phyloP scores from a whole-genome alignment of 768 basidiomycete genomes.

The Mrakia gelida region DNA sequence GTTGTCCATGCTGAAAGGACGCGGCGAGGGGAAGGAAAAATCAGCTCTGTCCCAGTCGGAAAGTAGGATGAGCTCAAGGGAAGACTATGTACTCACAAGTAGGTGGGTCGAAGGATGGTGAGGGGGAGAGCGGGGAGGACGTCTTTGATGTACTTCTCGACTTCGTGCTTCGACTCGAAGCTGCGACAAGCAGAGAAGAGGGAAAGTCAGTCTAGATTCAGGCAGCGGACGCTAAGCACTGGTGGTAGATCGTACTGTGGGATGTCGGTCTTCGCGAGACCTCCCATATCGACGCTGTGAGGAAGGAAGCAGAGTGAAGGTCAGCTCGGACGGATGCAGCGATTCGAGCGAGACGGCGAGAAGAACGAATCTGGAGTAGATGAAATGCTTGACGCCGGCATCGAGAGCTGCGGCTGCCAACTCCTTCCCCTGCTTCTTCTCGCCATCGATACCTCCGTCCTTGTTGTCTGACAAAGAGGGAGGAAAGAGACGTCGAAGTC shows the following conservation, averaged over 20 bases:
- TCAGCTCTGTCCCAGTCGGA: not conserved
- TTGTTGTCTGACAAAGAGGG: not conserved
- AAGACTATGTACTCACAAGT: not conserved
- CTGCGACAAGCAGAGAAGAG: not conserved
- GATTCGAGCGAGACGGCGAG: not conserved
- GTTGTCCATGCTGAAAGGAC: conserved; percentile 1
- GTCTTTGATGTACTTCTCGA: not conserved
- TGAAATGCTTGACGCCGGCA: not conserved
- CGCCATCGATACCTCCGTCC: not conserved
- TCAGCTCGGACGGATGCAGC: not conserved
- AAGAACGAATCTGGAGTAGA: not conserved
- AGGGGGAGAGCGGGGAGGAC: not conserved
- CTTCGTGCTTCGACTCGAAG: not conserved
- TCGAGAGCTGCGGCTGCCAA: not conserved
- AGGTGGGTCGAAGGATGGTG: not conserved
- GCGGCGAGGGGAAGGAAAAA: not conserved
- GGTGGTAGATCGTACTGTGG: not conserved
- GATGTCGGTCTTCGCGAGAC: not conserved
- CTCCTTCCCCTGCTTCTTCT: conserved; percentile 3
- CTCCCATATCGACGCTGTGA: not conserved
- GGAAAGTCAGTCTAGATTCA: not conserved
- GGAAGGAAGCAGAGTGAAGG: too few relatives aligned
- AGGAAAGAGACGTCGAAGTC: not conserved
- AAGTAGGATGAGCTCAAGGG: not conserved
- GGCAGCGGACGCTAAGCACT: not conserved